These are phyloP conservation scores for Mucor piriformis DNA, from an alignment of 371 early-diverging fungal species.

Conservation along the genomic window DNA sequence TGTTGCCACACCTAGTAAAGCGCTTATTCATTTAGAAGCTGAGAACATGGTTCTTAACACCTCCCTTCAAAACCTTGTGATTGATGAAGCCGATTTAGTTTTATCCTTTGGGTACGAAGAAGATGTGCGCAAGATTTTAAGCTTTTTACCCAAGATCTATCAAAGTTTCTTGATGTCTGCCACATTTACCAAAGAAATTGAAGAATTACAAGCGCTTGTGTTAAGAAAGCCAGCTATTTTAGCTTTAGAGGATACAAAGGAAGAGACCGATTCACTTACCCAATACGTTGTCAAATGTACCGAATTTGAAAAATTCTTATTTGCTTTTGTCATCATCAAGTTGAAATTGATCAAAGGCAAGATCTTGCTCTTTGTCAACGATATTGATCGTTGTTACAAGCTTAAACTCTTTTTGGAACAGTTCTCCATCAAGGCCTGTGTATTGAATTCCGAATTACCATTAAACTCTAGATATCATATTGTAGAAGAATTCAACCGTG, in stretches of 20 bases:
- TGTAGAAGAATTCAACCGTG: slow-evolving; percentile 96
- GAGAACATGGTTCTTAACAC: slow-evolving; percentile 61
- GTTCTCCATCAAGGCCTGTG: slow-evolving; percentile 89
- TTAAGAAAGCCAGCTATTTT: slow-evolving; percentile 84
- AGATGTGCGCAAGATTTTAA: slow-evolving; percentile 73
- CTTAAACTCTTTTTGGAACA: slow-evolving; percentile 94
- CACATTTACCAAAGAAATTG: slow-evolving; percentile 83
- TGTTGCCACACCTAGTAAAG: slow-evolving; percentile 82
- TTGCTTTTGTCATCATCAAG: slow-evolving; percentile 89
- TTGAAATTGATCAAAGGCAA: slow-evolving; percentile 88
- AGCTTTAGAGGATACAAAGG: slow-evolving; percentile 79
- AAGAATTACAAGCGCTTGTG: slow-evolving; percentile 80
- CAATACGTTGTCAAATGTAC: slow-evolving; percentile 80
- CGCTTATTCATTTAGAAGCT: slow-evolving; percentile 72
- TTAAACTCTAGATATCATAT: slow-evolving; percentile 91
- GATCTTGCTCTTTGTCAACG: slow-evolving; percentile 91
- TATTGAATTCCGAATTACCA: slow-evolving; percentile 94
- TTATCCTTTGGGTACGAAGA: slow-evolving; percentile 92
- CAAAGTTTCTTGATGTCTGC: slow-evolving; percentile 93
- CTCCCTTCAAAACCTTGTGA: slow-evolving; percentile 80
- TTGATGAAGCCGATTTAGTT: slow-evolving; percentile 96
- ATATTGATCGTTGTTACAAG: slow-evolving; percentile 90
- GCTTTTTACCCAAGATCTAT: slow-evolving; percentile 79
- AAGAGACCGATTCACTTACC: slow-evolving; percentile 63
- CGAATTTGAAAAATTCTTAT: slow-evolving; percentile 89